Evolutionary conservation across 768 basidiomycete genomes (phyloP).

Genomic region (Agaricus sinodeliciosus): DNA sequence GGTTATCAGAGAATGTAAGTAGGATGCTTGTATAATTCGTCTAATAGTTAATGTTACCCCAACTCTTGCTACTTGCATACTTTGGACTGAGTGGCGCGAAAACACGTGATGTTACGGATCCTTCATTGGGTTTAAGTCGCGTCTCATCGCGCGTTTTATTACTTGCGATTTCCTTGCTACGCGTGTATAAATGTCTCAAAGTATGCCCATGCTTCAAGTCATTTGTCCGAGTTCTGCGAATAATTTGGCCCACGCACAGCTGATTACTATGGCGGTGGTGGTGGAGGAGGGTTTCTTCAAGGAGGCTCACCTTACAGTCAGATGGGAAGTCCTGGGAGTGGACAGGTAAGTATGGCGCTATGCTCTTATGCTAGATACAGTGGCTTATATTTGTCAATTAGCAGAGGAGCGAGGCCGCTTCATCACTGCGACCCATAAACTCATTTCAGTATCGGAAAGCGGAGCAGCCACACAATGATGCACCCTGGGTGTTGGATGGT

Average conservation of each 20-base stretch:
- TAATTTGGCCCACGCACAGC: slow-evolving; percentile 7
- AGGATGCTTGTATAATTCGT: neutral
- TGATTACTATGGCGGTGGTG: slow-evolving; percentile 32
- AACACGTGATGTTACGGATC: slow-evolving; percentile 7
- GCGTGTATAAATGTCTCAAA: slow-evolving; percentile 33
- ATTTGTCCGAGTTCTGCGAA: neutral
- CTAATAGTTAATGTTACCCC: slow-evolving; percentile 3
- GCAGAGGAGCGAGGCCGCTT: slow-evolving; percentile 32
- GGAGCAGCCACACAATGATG: slow-evolving; percentile 80
- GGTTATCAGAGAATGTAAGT: neutral
- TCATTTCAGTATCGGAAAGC: slow-evolving; percentile 71
- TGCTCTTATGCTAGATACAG: neutral
- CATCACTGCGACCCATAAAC: slow-evolving; percentile 60
- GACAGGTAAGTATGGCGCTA: slow-evolving; percentile 26
- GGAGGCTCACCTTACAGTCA: slow-evolving; percentile 55
- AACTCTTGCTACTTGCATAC: neutral
- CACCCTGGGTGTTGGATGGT: slow-evolving; percentile 82
- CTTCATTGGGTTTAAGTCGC: neutral
- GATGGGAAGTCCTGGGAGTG: slow-evolving; percentile 55
- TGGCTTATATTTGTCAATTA: neutral
- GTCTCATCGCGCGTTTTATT: neutral
- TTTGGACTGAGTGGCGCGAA: neutral
- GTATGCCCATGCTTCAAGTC: slow-evolving; percentile 21
- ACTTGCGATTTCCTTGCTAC: neutral
- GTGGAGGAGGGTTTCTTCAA: slow-evolving; percentile 51